Evolutionary conservation across 352 stramenopile genomes (phyloP), one percentile per base, ranked within the genome.

Genomic region (Pythium chondricola): DNA sequence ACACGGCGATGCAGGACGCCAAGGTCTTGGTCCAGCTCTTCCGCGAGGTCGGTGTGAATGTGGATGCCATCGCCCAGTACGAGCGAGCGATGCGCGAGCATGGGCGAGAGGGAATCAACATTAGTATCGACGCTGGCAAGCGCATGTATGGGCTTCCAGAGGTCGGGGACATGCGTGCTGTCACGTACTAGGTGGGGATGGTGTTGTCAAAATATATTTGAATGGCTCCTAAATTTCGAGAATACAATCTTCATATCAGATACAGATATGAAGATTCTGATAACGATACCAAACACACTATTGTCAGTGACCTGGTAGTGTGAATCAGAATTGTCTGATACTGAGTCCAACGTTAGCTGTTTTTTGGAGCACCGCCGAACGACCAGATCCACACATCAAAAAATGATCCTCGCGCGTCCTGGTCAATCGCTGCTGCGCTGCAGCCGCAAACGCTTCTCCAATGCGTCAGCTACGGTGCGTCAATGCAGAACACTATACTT

Each of bases 71-170:
- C 43, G 70, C 61, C 0, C 31, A 50, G 29, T 87, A 80, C 52
- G 75, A 87, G 50, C 60, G 58, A 26, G 58, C 52, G 26, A 81
- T 87, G 75, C 75, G 72, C 40, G 55, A 76, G 42, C 73, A 75
- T 22, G 72, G 60, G 0, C 58, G 57, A 5, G 61, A 83, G n/a
- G 65, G 63, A 36, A 78, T 84, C 39, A 41, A 44, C 6, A 54
- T 67, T 30, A 83, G 71, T 27, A 43, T 79, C 20, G 59, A 70
- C 3, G 68, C 68, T 0, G 67, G 72, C 17, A 66, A 61, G 38
- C 48, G 59, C 38, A 70, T 84, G 61, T 83, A 71, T 38, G 64
- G 63, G 20, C 47, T 81, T 4, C 74, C 74, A 4, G 31, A 7
- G 0, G 21, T 74, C 13, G 36, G 72, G 44, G 61, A 76, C 10